Percentiles rank a stretch among this genome's conserved stretches.
These are phyloP conservation scores for Trichoderma atrobrunneum DNA, from an alignment of 2,329 filamentous ascomycete genomes.

Conservation along the genomic window DNA sequence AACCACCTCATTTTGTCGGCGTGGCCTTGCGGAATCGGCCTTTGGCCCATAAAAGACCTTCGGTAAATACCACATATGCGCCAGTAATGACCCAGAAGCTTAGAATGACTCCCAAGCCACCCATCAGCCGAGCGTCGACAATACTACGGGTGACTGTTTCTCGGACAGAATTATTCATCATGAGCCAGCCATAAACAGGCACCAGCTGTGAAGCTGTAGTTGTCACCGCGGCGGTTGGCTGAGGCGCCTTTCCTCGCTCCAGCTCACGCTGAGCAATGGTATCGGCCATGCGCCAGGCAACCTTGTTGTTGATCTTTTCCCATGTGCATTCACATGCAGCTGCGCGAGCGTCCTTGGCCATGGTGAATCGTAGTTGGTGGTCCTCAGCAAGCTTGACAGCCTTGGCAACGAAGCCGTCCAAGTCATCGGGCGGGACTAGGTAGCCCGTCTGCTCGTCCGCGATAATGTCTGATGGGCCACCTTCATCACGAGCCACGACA, in stretches of 20 bases:
- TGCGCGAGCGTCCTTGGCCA: constrained; percentile 48
- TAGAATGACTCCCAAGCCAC: constrained; percentile 46
- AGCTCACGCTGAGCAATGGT: constrained; percentile 47
- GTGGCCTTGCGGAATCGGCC: constrained; percentile 28
- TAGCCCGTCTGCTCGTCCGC: constrained; percentile 58
- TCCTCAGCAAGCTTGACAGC: constrained; percentile 51
- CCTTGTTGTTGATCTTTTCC: constrained; percentile 69
- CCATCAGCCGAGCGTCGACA: constrained; percentile 44
- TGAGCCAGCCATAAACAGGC: constrained; percentile 45
- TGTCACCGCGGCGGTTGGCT: constrained; percentile 20
- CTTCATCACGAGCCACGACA: constrained; percentile 66
- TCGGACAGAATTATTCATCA: constrained; percentile 41
- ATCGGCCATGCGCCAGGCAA: constrained; percentile 61
- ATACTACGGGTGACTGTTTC: constrained; percentile 36
- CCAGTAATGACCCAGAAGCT: constrained; percentile 50
- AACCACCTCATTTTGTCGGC: background rate
- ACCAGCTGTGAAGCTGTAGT: constrained; percentile 32
- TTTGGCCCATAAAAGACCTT: constrained; percentile 41
- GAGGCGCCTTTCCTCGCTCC: constrained; percentile 27
- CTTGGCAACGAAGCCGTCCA: constrained; percentile 55
- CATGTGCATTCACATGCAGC: constrained; percentile 64
- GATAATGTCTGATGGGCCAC: constrained; percentile 67
- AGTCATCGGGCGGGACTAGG: constrained; percentile 57
- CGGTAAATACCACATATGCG: constrained; percentile 48
- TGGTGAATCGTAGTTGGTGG: constrained; percentile 39